These are phyloP conservation scores for Backusella circina DNA, from an alignment of 192 early-diverging fungal species.

Conservation along the genomic window DNA sequence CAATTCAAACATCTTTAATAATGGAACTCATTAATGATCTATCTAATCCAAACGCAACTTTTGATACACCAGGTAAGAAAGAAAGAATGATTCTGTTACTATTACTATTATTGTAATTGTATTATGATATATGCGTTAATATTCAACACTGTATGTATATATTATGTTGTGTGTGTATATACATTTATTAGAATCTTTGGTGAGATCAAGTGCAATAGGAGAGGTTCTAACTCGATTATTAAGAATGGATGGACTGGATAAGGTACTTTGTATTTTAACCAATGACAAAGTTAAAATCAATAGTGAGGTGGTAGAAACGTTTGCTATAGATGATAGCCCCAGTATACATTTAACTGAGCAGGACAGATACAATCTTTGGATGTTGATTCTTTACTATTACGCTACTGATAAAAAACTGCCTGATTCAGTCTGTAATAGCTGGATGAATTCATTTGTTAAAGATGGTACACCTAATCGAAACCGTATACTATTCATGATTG, in stretches of 20 bases:
- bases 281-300: background rate
- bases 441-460: background rate
- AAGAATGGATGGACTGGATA: background rate
- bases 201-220: background rate
- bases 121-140: background rate
- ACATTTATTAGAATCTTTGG: background rate
- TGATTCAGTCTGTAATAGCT: background rate
- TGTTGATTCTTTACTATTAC: conserved; percentile 11
- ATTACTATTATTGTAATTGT: background rate
- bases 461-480: background rate
- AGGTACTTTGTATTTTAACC: conserved; percentile 4
- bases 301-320: background rate
- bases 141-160: background rate
- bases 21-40: background rate
- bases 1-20: background rate
- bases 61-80: conserved; percentile 3
- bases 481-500: background rate
- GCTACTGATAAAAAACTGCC: background rate
- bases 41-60: background rate
- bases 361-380: conserved; percentile 13
- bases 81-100: background rate
- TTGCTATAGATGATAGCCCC: conserved; percentile 2
- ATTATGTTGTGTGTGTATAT: background rate
- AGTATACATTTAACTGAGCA: conserved; percentile 6
- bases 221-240: conserved; percentile 11